phyloP scores from a whole-genome alignment of 805 yeast genomes.

The Candida patagonica region DNA sequence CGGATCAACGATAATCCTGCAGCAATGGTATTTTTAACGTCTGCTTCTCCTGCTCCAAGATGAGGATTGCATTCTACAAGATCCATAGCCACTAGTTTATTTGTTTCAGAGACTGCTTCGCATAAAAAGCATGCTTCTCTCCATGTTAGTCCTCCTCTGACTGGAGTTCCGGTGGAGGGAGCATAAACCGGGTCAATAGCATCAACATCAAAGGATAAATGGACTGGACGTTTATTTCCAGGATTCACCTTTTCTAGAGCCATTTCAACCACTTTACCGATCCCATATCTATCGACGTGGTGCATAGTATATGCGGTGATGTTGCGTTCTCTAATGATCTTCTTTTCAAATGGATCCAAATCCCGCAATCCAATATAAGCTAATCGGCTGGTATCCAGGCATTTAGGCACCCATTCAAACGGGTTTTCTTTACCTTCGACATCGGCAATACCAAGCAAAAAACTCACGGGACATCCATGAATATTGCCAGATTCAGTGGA shows the following conservation, averaged over 20 bases:
- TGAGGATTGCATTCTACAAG: conserved; percentile 91
- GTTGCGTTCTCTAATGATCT: conserved; percentile 56
- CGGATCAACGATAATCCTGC: conserved; percentile 87
- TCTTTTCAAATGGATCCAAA: conserved; percentile 79
- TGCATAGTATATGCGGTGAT: conserved; percentile 91
- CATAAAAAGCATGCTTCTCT: conserved; percentile 90
- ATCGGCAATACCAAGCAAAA: conserved; percentile 62
- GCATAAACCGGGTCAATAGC: conserved; percentile 92
- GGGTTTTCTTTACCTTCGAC: conserved; percentile 32
- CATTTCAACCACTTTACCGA: conserved; percentile 83
- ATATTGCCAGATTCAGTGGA: conserved; percentile 82
- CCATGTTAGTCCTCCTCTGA: conserved; percentile 88
- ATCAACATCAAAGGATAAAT: conserved; percentile 90
- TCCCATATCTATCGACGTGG: conserved; percentile 90
- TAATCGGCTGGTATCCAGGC: conserved; percentile 56
- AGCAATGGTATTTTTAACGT: conserved; percentile 73
- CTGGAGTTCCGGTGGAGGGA: conserved; percentile 97
- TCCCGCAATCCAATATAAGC: conserved; percentile 94
- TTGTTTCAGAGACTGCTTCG: conserved; percentile 86
- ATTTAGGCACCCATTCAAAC: conserved; percentile 70
- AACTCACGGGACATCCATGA: conserved; percentile 95
- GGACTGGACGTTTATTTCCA: conserved; percentile 62
- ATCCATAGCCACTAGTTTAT: conserved; percentile 80
- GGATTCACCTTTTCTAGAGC: conserved; percentile 77
- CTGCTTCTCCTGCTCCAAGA: conserved; percentile 66